Evolutionary conservation across 2,329 filamentous ascomycete species (phyloP).

Genomic region (Talaromyces pinophilus): DNA sequence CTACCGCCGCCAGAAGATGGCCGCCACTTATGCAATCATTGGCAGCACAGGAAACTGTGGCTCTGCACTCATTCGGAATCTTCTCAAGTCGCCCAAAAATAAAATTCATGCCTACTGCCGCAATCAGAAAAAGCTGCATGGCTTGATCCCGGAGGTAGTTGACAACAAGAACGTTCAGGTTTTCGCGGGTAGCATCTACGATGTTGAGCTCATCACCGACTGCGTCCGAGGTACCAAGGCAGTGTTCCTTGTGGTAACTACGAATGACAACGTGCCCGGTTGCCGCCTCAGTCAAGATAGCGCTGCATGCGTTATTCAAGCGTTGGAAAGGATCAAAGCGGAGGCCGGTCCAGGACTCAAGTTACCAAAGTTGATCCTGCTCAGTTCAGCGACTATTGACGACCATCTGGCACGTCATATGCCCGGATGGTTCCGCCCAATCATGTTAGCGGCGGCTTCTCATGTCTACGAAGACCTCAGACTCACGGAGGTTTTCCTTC

Average conservation of each 20-base stretch:
- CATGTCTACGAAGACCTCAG: slow-evolving; percentile 29
- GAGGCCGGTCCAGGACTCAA: slow-evolving; percentile 1
- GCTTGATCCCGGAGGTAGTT: slow-evolving; percentile 35
- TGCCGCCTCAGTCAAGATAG: slow-evolving; percentile 42
- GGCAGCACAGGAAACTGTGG: slow-evolving; percentile 51
- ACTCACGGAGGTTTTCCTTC: slow-evolving; percentile 27
- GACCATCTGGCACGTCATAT: slow-evolving; percentile 28
- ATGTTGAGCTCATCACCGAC: slow-evolving; percentile 40
- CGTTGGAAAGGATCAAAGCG: slow-evolving; percentile 32
- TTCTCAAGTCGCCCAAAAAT: slow-evolving; percentile 32
- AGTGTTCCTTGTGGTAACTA: slow-evolving; percentile 47
- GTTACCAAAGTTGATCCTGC: slow-evolving; percentile 46
- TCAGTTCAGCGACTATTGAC: slow-evolving; percentile 48
- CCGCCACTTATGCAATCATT: slow-evolving; percentile 42
- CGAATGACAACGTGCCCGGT: slow-evolving; percentile 50
- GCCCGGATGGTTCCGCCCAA: slow-evolving; percentile 23
- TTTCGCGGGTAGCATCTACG: slow-evolving; percentile 47
- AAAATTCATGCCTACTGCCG: slow-evolving; percentile 50
- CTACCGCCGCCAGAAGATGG: background rate
- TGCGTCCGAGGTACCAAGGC: slow-evolving; percentile 42
- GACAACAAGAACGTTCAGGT: slow-evolving; percentile 40
- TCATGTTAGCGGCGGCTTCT: slow-evolving; percentile 25
- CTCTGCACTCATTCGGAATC: slow-evolving; percentile 42
- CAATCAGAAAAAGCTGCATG: slow-evolving; percentile 43
- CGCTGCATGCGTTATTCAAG: slow-evolving; percentile 40